These are phyloP conservation scores for Syzygium grande DNA, from an alignment of 345 rosid species.

Conservation along the genomic window DNA sequence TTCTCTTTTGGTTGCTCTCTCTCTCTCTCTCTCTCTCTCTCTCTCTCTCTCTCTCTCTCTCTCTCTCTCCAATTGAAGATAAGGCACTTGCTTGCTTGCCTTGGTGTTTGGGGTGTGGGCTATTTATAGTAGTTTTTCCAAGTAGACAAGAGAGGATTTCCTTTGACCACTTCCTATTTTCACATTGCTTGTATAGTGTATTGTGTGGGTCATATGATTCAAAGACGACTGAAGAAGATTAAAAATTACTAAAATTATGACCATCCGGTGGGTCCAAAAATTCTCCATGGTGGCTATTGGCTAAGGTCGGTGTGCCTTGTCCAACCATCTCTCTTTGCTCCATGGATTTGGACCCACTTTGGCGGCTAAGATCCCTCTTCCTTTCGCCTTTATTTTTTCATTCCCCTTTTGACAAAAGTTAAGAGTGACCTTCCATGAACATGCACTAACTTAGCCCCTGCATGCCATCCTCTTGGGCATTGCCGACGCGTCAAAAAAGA, in stretches of 20 bases:
- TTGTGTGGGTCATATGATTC: not conserved
- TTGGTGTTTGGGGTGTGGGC: not conserved
- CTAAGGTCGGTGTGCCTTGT: not conserved
- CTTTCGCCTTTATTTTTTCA: not conserved
- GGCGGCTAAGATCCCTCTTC: not conserved
- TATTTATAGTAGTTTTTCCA: not conserved
- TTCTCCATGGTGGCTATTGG: not conserved
- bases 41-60: not conserved
- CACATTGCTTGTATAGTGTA: not conserved
- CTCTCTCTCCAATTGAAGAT: not conserved
- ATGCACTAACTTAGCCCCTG: not conserved
- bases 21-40: not conserved
- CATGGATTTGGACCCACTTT: not conserved
- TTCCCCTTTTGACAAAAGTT: not conserved
- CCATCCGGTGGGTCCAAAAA: too few relatives aligned
- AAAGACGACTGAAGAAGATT: not conserved
- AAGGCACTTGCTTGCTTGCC: not conserved
- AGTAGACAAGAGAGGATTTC: not conserved
- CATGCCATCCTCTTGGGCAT: not conserved
- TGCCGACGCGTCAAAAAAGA: not conserved
- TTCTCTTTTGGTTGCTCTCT: not conserved
- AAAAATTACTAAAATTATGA: too few relatives aligned
- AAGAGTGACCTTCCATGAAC: not conserved
- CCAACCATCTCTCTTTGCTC: not conserved
- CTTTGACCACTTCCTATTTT: not conserved